Percentiles rank a stretch among this genome's conserved stretches.
Evolutionary conservation across 2,329 filamentous ascomycete genomes (phyloP).

Genomic region (Fusarium stilboides): DNA sequence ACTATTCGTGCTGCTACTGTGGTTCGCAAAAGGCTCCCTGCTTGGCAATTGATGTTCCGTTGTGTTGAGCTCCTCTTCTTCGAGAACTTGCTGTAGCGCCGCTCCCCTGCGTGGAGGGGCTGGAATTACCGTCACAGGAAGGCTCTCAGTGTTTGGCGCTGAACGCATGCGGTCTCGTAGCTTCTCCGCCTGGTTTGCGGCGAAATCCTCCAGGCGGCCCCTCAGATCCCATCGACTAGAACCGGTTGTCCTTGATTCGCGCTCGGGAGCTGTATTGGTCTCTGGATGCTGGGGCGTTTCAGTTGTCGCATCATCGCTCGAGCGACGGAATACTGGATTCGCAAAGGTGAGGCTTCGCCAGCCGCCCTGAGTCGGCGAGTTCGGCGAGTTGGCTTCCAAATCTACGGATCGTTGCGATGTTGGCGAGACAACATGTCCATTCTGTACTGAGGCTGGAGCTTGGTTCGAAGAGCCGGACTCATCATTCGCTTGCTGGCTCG

Average conservation of each 20-base stretch:
- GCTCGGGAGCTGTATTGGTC: slow-evolving; percentile 14
- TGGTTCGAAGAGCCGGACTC: slow-evolving; percentile 47
- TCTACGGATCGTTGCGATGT: slow-evolving; percentile 42
- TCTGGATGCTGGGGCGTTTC: slow-evolving; percentile 22
- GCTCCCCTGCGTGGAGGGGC: slow-evolving; percentile 72
- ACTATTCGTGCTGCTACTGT: slow-evolving; percentile 39
- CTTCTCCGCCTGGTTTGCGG: slow-evolving; percentile 72
- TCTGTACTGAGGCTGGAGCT: slow-evolving; percentile 40
- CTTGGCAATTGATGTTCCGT: slow-evolving; percentile 30
- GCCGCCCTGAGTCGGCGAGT: slow-evolving; percentile 43
- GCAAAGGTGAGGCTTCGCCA: slow-evolving; percentile 49
- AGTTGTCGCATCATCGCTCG: slow-evolving; percentile 27
- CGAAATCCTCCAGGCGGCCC: slow-evolving; percentile 72
- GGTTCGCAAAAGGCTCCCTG: slow-evolving; percentile 32
- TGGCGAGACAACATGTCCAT: slow-evolving; percentile 41
- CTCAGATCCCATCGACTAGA: slow-evolving; percentile 69
- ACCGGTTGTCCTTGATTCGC: slow-evolving; percentile 32
- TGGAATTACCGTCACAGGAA: slow-evolving; percentile 74
- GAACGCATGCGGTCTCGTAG: slow-evolving; percentile 70
- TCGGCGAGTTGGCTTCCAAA: slow-evolving; percentile 49
- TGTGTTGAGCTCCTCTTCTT: slow-evolving; percentile 63
- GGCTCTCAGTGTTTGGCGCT: slow-evolving; percentile 67
- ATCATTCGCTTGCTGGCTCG: slow-evolving; percentile 46
- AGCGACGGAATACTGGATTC: slow-evolving; percentile 29
- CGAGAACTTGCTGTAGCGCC: slow-evolving; percentile 69